phyloP scores from a whole-genome alignment of 345 rosid genomes.

The Lagerstroemia speciosa region DNA sequence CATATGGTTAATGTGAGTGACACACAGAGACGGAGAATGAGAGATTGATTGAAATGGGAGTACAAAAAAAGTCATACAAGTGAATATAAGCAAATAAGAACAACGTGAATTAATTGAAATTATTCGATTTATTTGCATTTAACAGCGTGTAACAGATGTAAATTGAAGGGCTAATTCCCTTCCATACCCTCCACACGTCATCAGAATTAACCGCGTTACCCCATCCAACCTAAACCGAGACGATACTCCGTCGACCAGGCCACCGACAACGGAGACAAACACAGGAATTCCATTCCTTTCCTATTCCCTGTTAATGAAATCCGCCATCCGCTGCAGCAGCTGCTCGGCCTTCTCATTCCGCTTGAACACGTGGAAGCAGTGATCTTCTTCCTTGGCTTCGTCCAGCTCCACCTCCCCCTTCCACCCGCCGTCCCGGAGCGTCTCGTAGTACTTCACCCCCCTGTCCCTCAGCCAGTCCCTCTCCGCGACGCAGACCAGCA shows the following conservation, averaged over 20 bases:
- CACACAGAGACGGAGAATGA: too few relatives aligned
- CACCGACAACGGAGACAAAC: not conserved
- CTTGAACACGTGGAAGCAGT: conserved; percentile 25
- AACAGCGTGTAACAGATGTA: too few relatives aligned
- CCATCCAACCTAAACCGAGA: not conserved
- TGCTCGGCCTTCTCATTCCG: conserved; percentile 17
- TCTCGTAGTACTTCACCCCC: conserved; percentile 24
- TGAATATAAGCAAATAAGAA: too few relatives aligned
- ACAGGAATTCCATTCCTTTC: not conserved
- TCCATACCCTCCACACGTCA: not conserved
- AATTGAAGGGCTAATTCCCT: too few relatives aligned
- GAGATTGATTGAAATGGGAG: too few relatives aligned
- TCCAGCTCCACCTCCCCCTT: conserved; percentile 20
- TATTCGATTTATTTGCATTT: too few relatives aligned
- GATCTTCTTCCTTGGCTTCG: conserved; percentile 26
- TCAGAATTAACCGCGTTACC: not conserved
- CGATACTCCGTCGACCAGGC: not conserved
- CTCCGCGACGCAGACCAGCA: conserved; percentile 37
- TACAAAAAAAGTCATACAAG: too few relatives aligned
- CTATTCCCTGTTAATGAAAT: conserved; percentile 21
- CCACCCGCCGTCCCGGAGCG: conserved; percentile 22
- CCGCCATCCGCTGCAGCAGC: conserved; percentile 20
- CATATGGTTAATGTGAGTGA: too few relatives aligned
- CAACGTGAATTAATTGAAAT: too few relatives aligned
- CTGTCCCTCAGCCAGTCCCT: conserved; percentile 22